Percentiles rank a stretch among this genome's conserved stretches.
Conservation (phyloP, 192 early-diverging fungal species). For the Phlyctochytrium arcticum region DNA sequence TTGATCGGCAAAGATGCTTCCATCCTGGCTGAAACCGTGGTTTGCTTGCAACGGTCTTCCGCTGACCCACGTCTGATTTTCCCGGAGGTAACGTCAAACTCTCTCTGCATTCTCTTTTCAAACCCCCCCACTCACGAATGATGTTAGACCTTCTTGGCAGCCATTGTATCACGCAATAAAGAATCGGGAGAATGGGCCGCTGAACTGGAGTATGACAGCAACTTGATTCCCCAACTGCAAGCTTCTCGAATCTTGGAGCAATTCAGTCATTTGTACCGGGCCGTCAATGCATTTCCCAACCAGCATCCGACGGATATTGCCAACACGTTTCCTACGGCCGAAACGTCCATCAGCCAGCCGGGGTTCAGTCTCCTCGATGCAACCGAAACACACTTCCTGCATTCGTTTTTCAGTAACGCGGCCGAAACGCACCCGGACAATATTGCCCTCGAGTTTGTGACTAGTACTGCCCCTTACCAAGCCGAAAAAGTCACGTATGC, state of each 20-base stretch:
- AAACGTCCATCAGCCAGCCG: not conserved
- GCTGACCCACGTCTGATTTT: too few relatives aligned
- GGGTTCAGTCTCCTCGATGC: not conserved
- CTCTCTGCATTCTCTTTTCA: too few relatives aligned
- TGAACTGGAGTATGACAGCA: not conserved
- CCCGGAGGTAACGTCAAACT: too few relatives aligned
- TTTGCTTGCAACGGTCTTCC: too few relatives aligned
- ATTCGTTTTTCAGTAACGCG: not conserved
- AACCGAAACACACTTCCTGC: not conserved
- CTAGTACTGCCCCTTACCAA: not conserved
- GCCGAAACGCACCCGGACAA: not conserved
- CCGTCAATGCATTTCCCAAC: not conserved
- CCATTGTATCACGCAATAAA: not conserved
- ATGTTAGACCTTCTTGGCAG: not conserved
- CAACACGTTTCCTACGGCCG: not conserved
- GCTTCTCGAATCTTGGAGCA: not conserved
- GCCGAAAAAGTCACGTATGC: constrained; percentile 1
- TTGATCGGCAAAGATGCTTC: too few relatives aligned
- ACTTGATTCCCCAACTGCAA: not conserved
- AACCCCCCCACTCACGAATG: too few relatives aligned
- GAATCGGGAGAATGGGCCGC: not conserved
- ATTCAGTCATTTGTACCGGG: not conserved
- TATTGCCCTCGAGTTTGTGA: constrained; percentile 7
- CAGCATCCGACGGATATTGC: not conserved
- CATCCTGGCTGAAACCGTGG: too few relatives aligned